Evolutionary conservation across 1,139 yeast species (phyloP).

Genomic region (Groenewaldozyma auringiensis): DNA sequence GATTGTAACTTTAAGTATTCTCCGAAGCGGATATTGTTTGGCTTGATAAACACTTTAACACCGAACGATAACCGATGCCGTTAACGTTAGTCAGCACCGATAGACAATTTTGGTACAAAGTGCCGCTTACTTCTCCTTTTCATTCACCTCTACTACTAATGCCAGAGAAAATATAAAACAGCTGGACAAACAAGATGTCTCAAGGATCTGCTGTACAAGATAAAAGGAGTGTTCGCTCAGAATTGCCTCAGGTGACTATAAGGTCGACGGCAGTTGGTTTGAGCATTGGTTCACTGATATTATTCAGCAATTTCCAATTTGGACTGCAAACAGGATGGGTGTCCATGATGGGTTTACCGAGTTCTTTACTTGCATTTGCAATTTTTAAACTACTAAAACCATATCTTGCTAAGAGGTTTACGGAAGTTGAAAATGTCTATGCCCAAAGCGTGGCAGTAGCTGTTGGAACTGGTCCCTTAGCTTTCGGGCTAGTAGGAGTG

Average conservation of each 20-base stretch:
- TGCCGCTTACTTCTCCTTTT: no score
- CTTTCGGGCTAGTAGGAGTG: slow-evolving; percentile 93
- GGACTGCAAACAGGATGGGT: slow-evolving; percentile 99
- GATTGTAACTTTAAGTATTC: no score
- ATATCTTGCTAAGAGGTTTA: slow-evolving; percentile 45
- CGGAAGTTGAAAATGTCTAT: slow-evolving; percentile 89
- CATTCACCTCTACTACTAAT: no score
- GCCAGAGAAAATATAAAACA: no score
- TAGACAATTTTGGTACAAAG: no score
- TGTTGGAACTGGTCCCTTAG: slow-evolving; percentile 93
- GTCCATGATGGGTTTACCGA: slow-evolving; percentile 97
- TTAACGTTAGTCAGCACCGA: no score
- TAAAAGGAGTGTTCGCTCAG: slow-evolving; percentile 13
- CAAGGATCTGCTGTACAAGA: background rate
- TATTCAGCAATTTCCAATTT: slow-evolving; percentile 87
- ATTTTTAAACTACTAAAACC: slow-evolving; percentile 50
- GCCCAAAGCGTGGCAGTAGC: slow-evolving; percentile 93
- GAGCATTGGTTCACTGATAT: slow-evolving; percentile 68
- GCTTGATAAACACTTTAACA: no score
- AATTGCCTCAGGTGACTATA: slow-evolving; percentile 50
- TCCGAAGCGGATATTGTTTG: no score
- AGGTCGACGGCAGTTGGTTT: slow-evolving; percentile 70
- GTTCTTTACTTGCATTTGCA: slow-evolving; percentile 82
- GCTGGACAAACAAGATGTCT: no score
- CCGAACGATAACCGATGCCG: no score